Base-by-base conservation (phyloP, 2,329 filamentous ascomycete genomes). In the Aspergillus sojae region DNA sequence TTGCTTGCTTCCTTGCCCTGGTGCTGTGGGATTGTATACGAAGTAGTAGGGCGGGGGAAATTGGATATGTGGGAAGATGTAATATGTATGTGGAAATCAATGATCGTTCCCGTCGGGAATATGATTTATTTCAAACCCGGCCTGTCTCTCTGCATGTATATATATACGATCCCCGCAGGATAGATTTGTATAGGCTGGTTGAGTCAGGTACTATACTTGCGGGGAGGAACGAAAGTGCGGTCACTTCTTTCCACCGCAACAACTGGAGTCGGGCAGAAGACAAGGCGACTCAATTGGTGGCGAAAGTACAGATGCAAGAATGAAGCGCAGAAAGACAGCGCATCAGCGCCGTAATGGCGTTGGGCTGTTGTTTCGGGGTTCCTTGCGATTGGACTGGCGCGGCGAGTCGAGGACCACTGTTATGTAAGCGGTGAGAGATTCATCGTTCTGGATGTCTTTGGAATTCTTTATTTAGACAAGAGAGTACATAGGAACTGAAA, bases 301-400 rank as follows among this genome's bases (percentile, higher is more conserved):
- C 32, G 23, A 16, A 53, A 28, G 32, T 14, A 16, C 56, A 3
- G 45, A 61, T 45, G 45, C 12, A 32, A 53, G 46, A 36, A 46
- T 39, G 48, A 52, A 52, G 26, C 48, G 28, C 48, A 52, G 28
- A 52, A 32, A 52, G 48, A 59, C 62, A 64, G 62, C 62, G 58
- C 62, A 64, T 64, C 62, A 21, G 52, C 62, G 62, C 62, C 54
- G 58, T 34, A 46, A 45, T 57, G 43, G 58, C 54, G 34, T 53
- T 28, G 46, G 43, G 30, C 19, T 50, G 48, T 52, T 52, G 48
- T 52, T 52, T 52, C 46, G 26, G 46, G 14, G 14, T 50, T 19
- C 26, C 10, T 14, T 32, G 30, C 12, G 23, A 52, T 52, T 32
- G 48, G 48, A 52, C 30, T 52, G 48, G 16, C 14, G 11, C 16